Base-by-base conservation (phyloP, 2,329 filamentous ascomycete species). In the Stagonosporopsis tanaceti region DNA sequence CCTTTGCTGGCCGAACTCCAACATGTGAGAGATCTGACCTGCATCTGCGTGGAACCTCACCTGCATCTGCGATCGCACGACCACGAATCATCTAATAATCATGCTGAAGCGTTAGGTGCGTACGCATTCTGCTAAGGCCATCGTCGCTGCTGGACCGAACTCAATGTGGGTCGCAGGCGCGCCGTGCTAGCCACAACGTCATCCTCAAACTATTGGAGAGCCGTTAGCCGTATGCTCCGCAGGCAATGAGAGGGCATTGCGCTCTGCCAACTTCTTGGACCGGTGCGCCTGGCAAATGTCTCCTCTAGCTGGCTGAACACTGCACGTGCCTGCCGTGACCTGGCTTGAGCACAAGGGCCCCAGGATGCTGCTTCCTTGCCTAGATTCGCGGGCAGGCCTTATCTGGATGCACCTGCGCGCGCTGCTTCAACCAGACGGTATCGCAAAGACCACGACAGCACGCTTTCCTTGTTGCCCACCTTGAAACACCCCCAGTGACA, bases 401-500 rank as follows among this genome's bases (percentile, higher is more conserved):
- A 53, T 53, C 54, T n/a, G 45, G 41, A 27, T 34, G 48, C 47
- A 37, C 59, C 39, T 53, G 47, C 59, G 40, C 40, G 44, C 50
- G 37, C 44, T 35, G 12, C 32, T 32, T 44, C 52, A 50, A 41
- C 40, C 48, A 34, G 28, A 25, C 17, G 54, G 25, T 35, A 48
- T 40, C 27, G 40, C 48, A 45, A 22, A 45, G 47, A 40, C 20
- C 27, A 38, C 39, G 34, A 44, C 42, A 46, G 40, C 52, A 32
- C 54, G 25, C 39, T 34, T 61, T 52, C 47, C 55, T 63, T 56
- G 47, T 62, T 60, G 39, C 39, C 41, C 46, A 45, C 59, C 28
- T 47, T 37, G 57, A 63, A n/a, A 54, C 64, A 60, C 60, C 39
- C 51, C 66, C 65, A 61, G 56, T 57, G 59, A 41, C 64, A 62